Percentiles rank a stretch among this genome's conserved stretches.
phyloP scores from a whole-genome alignment of 768 basidiomycete genomes.

The Rossbeevera mucosa region DNA sequence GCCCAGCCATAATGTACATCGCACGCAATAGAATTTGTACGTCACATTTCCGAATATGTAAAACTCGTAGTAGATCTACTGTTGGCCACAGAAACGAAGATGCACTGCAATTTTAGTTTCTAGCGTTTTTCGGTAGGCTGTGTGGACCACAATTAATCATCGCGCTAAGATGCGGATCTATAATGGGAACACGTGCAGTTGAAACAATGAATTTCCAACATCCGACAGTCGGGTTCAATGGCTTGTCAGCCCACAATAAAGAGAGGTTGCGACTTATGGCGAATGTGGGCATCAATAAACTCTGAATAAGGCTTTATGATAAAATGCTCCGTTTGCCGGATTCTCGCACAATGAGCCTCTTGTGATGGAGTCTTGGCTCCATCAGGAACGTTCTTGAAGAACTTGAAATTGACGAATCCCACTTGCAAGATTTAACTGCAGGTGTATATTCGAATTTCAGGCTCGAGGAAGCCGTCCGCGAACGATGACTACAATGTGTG shows the following conservation, averaged over 20 bases:
- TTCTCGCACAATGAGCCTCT: too few species aligned
- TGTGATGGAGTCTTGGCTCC: too few species aligned
- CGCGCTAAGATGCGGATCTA: too few species aligned
- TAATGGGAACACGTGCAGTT: not conserved
- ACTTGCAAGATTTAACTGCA: too few species aligned
- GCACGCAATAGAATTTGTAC: not conserved
- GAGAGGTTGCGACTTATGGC: not conserved
- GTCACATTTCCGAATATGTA: not conserved
- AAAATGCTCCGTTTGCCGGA: conserved; percentile 3
- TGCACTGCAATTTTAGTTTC: not conserved
- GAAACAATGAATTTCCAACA: not conserved
- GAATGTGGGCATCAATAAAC: conserved; percentile 7
- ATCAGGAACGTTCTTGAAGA: too few species aligned
- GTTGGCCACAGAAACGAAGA: not conserved
- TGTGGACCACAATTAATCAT: not conserved
- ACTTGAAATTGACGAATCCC: too few species aligned
- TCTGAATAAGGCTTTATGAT: too few species aligned
- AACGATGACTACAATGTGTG: too few species aligned
- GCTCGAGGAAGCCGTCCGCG: too few species aligned
- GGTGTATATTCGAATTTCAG: too few species aligned
- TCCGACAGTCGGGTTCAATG: not conserved
- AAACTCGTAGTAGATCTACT: not conserved
- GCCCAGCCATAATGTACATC: too few species aligned
- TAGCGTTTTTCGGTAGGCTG: not conserved
- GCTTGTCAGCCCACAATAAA: not conserved